Percentiles rank a stretch among this genome's conserved stretches.
These are phyloP conservation scores for Arthrobotrys pseudoclavata DNA, from an alignment of 2,329 filamentous ascomycete species.

Conservation along the genomic window DNA sequence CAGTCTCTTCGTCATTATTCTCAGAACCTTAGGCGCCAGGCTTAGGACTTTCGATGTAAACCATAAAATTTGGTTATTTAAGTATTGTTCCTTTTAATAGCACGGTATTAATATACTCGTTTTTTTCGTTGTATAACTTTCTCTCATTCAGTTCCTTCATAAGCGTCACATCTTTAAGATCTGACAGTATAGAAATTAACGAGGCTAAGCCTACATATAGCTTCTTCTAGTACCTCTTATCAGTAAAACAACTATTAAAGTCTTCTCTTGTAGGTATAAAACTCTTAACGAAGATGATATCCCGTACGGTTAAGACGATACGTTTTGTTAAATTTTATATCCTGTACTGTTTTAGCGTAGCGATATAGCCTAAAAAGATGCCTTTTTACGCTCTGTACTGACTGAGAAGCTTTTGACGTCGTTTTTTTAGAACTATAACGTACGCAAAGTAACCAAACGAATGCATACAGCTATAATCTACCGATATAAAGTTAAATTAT, in stretches of 20 bases:
- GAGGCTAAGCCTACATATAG: neutral
- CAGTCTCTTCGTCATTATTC: neutral
- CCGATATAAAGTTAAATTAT: neutral
- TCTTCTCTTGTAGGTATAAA: constrained; percentile 1
- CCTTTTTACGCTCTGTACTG: neutral
- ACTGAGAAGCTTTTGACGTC: neutral
- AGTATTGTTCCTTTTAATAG: neutral
- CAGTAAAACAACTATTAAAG: neutral
- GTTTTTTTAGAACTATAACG: constrained; percentile 1
- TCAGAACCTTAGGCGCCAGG: neutral
- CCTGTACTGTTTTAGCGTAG: neutral
- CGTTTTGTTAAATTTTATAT: constrained; percentile 6
- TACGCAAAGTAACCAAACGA: constrained; percentile 8
- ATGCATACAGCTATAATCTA: neutral
- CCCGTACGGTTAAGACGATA: neutral
- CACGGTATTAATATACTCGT: neutral
- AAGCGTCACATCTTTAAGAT: constrained; percentile 1
- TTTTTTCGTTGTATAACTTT: constrained; percentile 1
- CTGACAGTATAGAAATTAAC: neutral
- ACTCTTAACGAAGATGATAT: constrained; percentile 14
- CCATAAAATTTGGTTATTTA: neutral
- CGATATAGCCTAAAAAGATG: constrained; percentile 7
- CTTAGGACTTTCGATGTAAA: constrained; percentile 1
- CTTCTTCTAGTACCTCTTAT: neutral
- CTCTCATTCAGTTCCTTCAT: neutral